A percentile compares a stretch with the other conserved stretches of the same genome.
phyloP scores from a whole-genome alignment of 805 yeast species.

The Saccharomyces paradoxus region DNA sequence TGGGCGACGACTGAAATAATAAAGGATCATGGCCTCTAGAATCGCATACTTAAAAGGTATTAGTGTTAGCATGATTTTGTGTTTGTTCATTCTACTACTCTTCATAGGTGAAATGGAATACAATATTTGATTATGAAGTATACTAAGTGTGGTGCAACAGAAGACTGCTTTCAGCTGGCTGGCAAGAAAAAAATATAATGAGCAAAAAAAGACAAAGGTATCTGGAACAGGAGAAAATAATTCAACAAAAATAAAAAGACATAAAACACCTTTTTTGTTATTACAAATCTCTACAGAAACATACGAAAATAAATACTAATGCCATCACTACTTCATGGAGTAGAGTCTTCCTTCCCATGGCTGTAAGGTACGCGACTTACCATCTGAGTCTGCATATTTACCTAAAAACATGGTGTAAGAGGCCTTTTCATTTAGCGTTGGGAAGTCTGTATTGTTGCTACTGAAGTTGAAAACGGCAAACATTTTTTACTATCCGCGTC shows the following conservation, averaged over 20 bases:
- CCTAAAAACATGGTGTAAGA: not conserved
- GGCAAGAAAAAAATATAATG: constrained; percentile 31
- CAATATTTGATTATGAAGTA: no score
- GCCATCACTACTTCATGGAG: not conserved
- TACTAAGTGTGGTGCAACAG: constrained; percentile 41
- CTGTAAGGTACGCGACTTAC: not conserved
- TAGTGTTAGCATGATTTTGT: constrained; percentile 47
- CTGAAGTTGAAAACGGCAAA: not conserved
- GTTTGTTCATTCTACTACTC: constrained; percentile 41
- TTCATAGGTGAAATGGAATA: no score
- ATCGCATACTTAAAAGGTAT: constrained; percentile 39
- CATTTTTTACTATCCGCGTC: not conserved
- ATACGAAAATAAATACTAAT: no score
- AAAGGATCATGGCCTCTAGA: constrained; percentile 35
- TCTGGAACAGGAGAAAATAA: no score
- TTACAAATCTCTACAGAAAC: not conserved
- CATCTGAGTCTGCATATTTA: not conserved
- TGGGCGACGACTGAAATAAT: constrained; percentile 42
- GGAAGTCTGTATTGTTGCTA: not conserved
- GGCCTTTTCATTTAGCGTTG: not conserved
- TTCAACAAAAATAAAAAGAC: not conserved
- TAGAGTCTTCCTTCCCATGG: not conserved
- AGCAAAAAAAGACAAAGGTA: no score
- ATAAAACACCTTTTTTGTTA: not conserved
- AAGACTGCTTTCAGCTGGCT: constrained; percentile 43